Evolutionary conservation across 2,329 filamentous ascomycete species (phyloP), one percentile per base, ranked within the genome.

Genomic region (Alternaria sp.): DNA sequence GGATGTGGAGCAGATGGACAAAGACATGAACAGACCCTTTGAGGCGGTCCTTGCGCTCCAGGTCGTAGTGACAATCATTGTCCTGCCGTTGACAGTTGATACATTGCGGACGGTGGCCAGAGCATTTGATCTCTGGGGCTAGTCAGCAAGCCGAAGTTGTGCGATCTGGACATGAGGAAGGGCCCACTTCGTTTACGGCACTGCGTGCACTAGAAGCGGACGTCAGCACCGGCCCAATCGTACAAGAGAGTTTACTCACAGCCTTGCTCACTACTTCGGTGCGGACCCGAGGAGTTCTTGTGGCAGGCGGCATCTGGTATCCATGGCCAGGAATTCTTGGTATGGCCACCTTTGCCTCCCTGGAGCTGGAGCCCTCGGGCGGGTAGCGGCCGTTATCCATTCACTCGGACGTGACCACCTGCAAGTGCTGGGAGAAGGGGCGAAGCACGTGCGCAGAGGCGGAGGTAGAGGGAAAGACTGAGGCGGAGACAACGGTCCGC

Each of bases 31-130:
- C 69, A 57, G 59, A 80, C 74, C 68, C 68, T 61, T 72, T 78
- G 33, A 75, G 61, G n/a, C 70, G 71, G 51, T 81, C 78, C 55
- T 72, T 71, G 49, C 78, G 75, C 7, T 72, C 70, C 51, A 73
- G 71, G 20, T 70, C 67, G 68, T 81, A 81, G 14, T 69, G 61
- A 61, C 79, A 81, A 2, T 58, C 49, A 11, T 73, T 28, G 20
- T 66, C 61, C 30, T 68, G 66, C 23, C 70, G 71, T 25, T 67
- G 60, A 60, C 79, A 81, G n/a, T 76, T 73, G 14, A 65, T 64
- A 59, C 79, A 81, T 4, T 60, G 51, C 5, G 78, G 79, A 20
- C 67, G 66, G 28, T 73, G 60, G 5, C 79, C 79, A 58, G 73
- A 77, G 58, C 78, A 81, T 56, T 76, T 79, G 47, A 78, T 65